Evolutionary conservation across 495 filamentous ascomycete genomes (phyloP).

Genomic region (Podospora comata): DNA sequence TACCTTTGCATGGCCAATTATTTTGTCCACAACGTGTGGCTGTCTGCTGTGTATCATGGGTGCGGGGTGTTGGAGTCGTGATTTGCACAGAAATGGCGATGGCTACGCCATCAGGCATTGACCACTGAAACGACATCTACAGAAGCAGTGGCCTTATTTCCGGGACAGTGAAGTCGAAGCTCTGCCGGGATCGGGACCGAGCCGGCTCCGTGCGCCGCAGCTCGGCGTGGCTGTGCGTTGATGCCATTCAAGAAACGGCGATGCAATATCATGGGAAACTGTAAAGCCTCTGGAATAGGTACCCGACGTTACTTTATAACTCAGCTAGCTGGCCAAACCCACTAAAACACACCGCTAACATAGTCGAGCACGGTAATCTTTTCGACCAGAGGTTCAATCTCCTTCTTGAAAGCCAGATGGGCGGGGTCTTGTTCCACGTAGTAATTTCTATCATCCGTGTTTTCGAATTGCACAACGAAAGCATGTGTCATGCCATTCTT

Average conservation of each 20-base stretch:
- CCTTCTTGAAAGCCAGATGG: constrained; percentile 47
- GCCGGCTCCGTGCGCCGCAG: constrained; percentile 2
- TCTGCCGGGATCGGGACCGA: constrained; percentile 10
- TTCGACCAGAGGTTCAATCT: constrained; percentile 35
- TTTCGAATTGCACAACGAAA: constrained; percentile 62
- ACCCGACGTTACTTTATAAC: not conserved
- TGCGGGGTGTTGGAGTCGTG: constrained; percentile 17
- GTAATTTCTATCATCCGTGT: constrained; percentile 52
- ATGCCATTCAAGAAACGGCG: not conserved
- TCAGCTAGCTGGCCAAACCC: not conserved
- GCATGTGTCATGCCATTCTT: constrained; percentile 56
- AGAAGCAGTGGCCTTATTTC: not conserved
- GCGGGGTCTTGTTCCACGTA: constrained; percentile 52
- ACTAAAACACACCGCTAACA: constrained; percentile 34
- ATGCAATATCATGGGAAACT: not conserved
- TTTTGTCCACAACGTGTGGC: too few relatives aligned
- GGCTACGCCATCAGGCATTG: constrained; percentile 12
- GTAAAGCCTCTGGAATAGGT: not conserved
- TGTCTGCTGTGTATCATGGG: not conserved
- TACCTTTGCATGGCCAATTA: too few relatives aligned
- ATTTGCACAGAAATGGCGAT: constrained; percentile 28
- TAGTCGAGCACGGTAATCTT: constrained; percentile 48
- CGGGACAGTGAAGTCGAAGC: not conserved
- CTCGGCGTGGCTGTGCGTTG: not conserved
- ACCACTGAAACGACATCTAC: constrained; percentile 8